Conservation (phyloP, 345 rosid species). For the Salix koriyanagi region DNA sequence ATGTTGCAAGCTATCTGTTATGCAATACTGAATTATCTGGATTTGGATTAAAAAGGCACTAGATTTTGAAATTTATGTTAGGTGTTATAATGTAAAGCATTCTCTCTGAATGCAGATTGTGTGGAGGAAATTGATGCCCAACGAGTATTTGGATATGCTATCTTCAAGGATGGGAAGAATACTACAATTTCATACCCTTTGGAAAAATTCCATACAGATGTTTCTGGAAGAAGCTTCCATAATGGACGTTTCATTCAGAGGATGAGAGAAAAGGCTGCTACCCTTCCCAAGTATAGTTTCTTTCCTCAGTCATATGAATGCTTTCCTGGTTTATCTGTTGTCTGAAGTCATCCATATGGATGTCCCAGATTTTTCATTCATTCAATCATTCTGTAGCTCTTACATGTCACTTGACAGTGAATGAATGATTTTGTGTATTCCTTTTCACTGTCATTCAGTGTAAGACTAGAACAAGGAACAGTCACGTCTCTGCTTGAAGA, state of each 20-base stretch:
- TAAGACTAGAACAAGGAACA: slow-evolving; percentile 15
- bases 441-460: background rate
- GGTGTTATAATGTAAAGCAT: background rate
- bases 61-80: background rate
- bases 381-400: background rate
- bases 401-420: background rate
- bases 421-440: no score
- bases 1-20: background rate
- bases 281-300: slow-evolving; percentile 13
- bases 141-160: slow-evolving; percentile 18
- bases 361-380: background rate
- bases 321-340: no score
- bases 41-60: background rate
- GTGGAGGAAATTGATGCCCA: slow-evolving; percentile 22
- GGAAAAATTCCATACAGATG: slow-evolving; percentile 19
- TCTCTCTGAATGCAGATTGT: slow-evolving; percentile 16
- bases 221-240: slow-evolving; percentile 19
- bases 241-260: slow-evolving; percentile 22
- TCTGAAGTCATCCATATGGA: background rate
- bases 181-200: slow-evolving; percentile 15
- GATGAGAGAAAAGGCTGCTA: slow-evolving; percentile 20
- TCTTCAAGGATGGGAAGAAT: slow-evolving; percentile 17
- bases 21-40: background rate
- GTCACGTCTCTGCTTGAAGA: slow-evolving; percentile 20
- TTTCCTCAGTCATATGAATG: background rate